Base-by-base conservation (phyloP, 2,329 filamentous ascomycete species). In the Polytolypa hystricis region DNA sequence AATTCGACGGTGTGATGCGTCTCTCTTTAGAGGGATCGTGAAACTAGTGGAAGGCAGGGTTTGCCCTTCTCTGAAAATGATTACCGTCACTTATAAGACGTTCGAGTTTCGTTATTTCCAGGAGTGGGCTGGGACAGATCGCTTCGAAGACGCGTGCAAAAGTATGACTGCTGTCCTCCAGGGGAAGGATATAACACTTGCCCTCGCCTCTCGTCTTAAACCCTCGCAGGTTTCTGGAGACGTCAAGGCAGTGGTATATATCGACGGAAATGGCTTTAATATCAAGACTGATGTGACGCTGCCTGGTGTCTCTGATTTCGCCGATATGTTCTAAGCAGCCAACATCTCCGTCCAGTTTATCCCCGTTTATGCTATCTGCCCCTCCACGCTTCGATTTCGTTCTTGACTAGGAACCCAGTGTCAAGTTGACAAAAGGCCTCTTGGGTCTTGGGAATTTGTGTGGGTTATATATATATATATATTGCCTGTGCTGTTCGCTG, bases 61-160 rank as follows among this genome's bases (percentile, higher is more conserved):
- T 16, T 9, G n/a, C 6, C 30, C 30, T 10, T 21, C 30, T 5
- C 15, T 32, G 15, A n/a, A n/a, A 19, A 20, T 11, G 21, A 32
- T 32, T 21, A 19, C 19, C 12, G 6, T 32, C 6, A n/a, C 3
- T 16, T n/a, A 19, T 8, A n/a, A 19, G n/a, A 19, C 21, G 11
- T 19, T 11, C n/a, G 30, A 32, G 21, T 32, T 11, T 9, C 30
- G 19, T n/a, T 32, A 32, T 32, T 32, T 32, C 17, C 30, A 32
- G 10, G 17, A 32, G 5, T 19, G 30, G 17, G 30, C 30, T 18
- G 30, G 17, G 16, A n/a, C 16, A 4, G 10, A 19, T 12, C 19
- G 17, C 17, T 19, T 32, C 10, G 30, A 32, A n/a, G 6, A 4
- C 2, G 30, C 30, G 12, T 32, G 30, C 21, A n/a, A 20, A 19